Percentiles rank a stretch among this genome's conserved stretches.
These are phyloP conservation scores for Colletotrichum cordylinicola DNA, from an alignment of 2,329 filamentous ascomycete genomes.

Conservation along the genomic window DNA sequence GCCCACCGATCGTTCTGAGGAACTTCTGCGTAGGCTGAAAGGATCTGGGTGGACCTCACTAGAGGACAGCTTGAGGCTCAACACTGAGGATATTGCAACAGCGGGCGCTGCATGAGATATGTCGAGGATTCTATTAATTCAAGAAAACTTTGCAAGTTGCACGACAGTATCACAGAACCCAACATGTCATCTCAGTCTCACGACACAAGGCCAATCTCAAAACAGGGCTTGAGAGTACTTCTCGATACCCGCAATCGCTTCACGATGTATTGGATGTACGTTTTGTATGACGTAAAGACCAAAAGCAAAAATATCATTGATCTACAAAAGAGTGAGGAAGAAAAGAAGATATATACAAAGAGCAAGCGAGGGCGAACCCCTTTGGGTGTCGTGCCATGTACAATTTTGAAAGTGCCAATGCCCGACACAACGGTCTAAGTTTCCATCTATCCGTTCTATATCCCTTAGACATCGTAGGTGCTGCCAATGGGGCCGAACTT, in stretches of 20 bases:
- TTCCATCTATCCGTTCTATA: not conserved
- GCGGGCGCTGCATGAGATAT: not conserved
- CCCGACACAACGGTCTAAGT: not conserved
- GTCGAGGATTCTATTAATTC: no score
- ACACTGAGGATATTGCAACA: not conserved
- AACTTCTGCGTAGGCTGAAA: constrained; percentile 22
- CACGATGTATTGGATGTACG: not conserved
- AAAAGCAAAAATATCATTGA: not conserved
- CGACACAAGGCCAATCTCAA: no score
- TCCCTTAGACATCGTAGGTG: constrained; percentile 30
- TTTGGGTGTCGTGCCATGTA: not conserved
- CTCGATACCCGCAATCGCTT: no score
- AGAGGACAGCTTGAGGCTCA: constrained; percentile 9
- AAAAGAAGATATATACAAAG: constrained; percentile 9
- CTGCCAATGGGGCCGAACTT: constrained; percentile 52
- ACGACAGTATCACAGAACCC: no score
- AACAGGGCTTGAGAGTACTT: no score
- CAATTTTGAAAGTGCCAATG: not conserved
- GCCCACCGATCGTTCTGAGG: constrained; percentile 20
- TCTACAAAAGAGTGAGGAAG: not conserved
- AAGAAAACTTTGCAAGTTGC: no score
- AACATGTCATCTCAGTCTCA: no score
- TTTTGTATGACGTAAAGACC: no score
- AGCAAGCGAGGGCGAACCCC: not conserved
- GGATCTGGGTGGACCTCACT: constrained; percentile 23